Conservation (phyloP, 2,329 filamentous ascomycete genomes). For the Xylaria sp. region DNA sequence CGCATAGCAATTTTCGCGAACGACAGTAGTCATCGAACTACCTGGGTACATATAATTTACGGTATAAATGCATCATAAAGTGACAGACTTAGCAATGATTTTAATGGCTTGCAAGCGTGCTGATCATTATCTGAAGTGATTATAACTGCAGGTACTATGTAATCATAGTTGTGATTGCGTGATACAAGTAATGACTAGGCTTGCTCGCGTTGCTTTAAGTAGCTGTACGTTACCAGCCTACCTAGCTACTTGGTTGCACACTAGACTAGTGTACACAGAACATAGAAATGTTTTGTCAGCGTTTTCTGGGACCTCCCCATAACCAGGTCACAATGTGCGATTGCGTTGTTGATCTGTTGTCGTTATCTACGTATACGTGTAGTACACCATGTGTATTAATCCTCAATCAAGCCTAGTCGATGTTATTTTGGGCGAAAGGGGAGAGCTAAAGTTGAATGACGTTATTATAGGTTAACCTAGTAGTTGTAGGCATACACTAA, state of each 20-base stretch:
- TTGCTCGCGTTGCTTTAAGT: neutral
- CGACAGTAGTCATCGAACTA: neutral
- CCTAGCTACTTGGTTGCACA: neutral
- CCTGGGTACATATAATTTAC: too few relatives aligned
- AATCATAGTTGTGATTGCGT: neutral
- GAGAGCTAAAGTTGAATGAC: neutral
- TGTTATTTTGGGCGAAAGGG: neutral
- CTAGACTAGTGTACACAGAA: neutral
- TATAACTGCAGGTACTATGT: too few relatives aligned
- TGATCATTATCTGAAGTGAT: neutral
- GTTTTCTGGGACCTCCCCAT: neutral
- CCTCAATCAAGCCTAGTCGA: neutral
- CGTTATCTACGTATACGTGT: neutral
- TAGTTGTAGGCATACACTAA: too few relatives aligned
- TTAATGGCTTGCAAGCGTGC: neutral
- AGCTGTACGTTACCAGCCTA: neutral
- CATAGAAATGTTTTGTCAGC: neutral
- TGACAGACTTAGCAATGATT: neutral
- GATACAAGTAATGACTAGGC: constrained; percentile 1
- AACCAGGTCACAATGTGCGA: neutral
- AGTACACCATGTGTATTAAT: neutral
- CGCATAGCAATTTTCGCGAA: neutral
- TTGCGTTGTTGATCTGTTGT: neutral
- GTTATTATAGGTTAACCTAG: neutral
- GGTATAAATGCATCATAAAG: too few relatives aligned